Conservation (phyloP, 148 eudicot species). For the Dysphania ambrosioides region DNA sequence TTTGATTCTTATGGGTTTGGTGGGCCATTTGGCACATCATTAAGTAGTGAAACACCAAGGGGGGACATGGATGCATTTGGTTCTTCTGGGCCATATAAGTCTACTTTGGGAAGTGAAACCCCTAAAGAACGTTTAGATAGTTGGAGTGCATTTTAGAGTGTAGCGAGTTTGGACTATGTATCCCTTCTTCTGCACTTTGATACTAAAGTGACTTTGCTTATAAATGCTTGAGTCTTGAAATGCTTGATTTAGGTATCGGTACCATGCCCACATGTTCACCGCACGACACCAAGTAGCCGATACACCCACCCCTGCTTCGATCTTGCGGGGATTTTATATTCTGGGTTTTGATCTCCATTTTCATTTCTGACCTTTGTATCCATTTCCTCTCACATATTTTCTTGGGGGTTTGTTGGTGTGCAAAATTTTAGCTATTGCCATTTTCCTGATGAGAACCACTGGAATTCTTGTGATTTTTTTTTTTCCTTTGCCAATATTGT, state of each 20-base stretch:
- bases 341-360: background rate
- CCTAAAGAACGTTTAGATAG: constrained; percentile 29
- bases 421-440: constrained; percentile 16
- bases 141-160: constrained; percentile 33
- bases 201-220: background rate
- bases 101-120: constrained; percentile 32
- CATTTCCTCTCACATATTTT: constrained; percentile 12
- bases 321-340: background rate
- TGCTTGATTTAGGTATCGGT: background rate
- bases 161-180: background rate
- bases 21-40: constrained; percentile 34
- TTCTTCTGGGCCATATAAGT: constrained; percentile 26
- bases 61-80: constrained; percentile 29
- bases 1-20: constrained; percentile 34
- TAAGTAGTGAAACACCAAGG: constrained; percentile 34
- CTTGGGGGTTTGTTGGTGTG: constrained; percentile 24
- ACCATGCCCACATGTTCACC: background rate
- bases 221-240: background rate
- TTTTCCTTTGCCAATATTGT: constrained; percentile 27
- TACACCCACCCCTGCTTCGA: background rate
- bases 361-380: constrained; percentile 6
- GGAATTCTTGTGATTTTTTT: constrained; percentile 16
- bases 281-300: background rate
- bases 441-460: constrained; percentile 20
- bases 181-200: background rate